Evolutionary conservation across 345 rosid species (phyloP), one percentile per base, ranked within the genome.

Genomic region (Kandelia obovata): DNA sequence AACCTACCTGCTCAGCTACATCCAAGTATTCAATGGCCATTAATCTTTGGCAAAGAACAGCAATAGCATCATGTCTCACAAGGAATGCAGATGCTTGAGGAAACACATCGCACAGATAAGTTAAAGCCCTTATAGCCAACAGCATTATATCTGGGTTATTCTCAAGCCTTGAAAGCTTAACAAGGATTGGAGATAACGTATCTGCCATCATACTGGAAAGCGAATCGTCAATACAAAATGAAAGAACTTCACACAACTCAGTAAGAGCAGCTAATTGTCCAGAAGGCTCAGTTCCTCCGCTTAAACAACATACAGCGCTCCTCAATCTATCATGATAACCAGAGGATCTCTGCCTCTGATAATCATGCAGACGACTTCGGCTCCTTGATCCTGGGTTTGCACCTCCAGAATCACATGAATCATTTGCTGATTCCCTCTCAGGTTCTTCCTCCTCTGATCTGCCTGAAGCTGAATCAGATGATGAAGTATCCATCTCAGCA

Each of bases 1-100:
- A 72, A 25, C 37, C 51, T 72, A 90, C 99, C 96, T 92, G 96
- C 76, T 95, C 99, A 69, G 99, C 99, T 35, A 95, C 96, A 74
- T 95, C 99, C 80, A 88, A 68, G 77, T 95, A 92, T 75, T 89
- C 96, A 69, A 91, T 85, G 60, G 83, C 84, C 83, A 82, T 66
- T 73, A 94, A 83, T 65, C 84, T 84, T 72, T 88, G 84, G 75
- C 98, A 94, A 70, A 95, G 92, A 61, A 90, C 90, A 79, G 92
- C 85, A 77, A 91, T 76, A 0, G 92, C 90, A 56, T 85, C 93
- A 72, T 95, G 93, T 55, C 81, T 82, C 72, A 95, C 92, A 77
- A 95, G 96, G 67, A 81, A 75, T 32, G 59, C 64, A 37, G 96
- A 81, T 53, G 97, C 91, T 53, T 79, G 86, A 19, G 99, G 97